Conservation (phyloP, 2,329 filamentous ascomycete genomes). For the Aspergillus uvarum region DNA sequence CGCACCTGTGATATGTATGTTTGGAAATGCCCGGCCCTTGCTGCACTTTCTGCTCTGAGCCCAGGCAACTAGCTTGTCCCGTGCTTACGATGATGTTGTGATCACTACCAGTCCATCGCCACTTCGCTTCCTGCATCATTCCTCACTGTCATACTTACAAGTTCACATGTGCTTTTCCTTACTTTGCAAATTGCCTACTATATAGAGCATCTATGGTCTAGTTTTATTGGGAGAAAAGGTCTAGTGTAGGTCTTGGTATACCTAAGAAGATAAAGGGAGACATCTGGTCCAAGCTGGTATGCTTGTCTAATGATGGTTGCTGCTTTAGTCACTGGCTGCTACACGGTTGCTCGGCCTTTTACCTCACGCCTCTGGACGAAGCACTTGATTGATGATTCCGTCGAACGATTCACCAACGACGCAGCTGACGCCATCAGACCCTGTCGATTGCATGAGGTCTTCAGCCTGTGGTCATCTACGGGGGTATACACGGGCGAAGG, state of each 20-base stretch:
- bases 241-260: constrained; percentile 17
- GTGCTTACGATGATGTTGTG: background rate
- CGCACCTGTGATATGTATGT: background rate
- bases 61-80: background rate
- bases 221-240: constrained; percentile 12
- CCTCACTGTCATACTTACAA: background rate
- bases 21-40: background rate
- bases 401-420: too few relatives aligned
- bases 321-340: constrained; percentile 2
- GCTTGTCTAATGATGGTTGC: constrained; percentile 1
- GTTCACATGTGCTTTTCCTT: constrained; percentile 1
- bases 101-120: background rate
- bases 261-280: constrained; percentile 12
- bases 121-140: background rate
- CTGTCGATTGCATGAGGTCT: too few relatives aligned
- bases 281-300: background rate
- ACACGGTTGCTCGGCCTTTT: constrained; percentile 9
- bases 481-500: too few relatives aligned
- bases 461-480: too few relatives aligned
- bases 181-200: constrained; percentile 17
- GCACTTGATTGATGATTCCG: too few relatives aligned
- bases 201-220: constrained; percentile 24
- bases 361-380: background rate
- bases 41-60: background rate
- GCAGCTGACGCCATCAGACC: too few relatives aligned